Evolutionary conservation across 306 rosid species (phyloP).

Genomic region (Coriaria nepalensis): DNA sequence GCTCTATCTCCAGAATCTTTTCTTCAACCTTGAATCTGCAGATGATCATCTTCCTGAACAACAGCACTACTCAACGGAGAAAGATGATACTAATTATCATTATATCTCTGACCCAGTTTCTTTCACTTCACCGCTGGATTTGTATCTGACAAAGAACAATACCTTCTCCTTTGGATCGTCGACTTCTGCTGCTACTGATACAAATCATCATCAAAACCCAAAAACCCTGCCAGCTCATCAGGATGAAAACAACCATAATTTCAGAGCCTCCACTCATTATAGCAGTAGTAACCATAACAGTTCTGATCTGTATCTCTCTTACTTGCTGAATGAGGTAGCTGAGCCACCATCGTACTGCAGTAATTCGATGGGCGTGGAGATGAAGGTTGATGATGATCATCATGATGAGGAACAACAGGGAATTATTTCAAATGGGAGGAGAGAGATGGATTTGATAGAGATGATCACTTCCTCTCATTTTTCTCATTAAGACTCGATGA

Average conservation of each 20-base stretch:
- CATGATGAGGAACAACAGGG: not conserved
- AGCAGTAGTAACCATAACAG: not conserved
- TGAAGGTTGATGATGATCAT: constrained; percentile 12
- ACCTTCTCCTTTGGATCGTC: not conserved
- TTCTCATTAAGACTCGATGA: constrained; percentile 1
- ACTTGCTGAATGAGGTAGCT: constrained; percentile 38
- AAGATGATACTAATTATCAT: not conserved
- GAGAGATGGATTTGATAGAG: constrained; percentile 61
- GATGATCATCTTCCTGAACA: not conserved
- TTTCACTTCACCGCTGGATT: not conserved
- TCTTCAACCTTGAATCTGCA: constrained; percentile 11
- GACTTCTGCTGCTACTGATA: not conserved
- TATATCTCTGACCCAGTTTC: not conserved
- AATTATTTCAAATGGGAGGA: constrained; percentile 11
- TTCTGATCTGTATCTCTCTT: constrained; percentile 41
- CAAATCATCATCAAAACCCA: not conserved
- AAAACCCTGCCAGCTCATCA: not conserved
- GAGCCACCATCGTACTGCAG: not conserved
- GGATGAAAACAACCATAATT: not conserved
- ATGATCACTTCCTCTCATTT: constrained; percentile 30
- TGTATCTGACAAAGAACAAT: too few species aligned
- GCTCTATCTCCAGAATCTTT: constrained; percentile 50
- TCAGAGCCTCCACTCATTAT: constrained; percentile 1
- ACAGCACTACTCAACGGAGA: not conserved
- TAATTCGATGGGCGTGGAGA: not conserved